A percentile compares a stretch with the other conserved stretches of the same genome.
Evolutionary conservation across 2,329 filamentous ascomycete genomes (phyloP).

Genomic region (Leptographium galeiforme): DNA sequence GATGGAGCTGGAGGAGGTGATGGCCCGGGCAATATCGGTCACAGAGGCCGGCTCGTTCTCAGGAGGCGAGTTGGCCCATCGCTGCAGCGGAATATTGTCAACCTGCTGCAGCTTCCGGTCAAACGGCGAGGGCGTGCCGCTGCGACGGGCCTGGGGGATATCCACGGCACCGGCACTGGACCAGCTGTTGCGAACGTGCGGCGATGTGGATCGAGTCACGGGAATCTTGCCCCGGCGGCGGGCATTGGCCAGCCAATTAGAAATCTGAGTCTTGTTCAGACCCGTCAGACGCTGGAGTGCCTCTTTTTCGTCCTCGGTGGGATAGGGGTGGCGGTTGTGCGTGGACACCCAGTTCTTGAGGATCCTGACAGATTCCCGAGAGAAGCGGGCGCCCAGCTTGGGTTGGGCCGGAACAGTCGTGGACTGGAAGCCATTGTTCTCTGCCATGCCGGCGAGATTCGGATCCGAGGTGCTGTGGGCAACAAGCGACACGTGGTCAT

Average conservation of each 20-base stretch:
- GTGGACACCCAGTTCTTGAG: slow-evolving; percentile 75
- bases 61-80: slow-evolving; percentile 46
- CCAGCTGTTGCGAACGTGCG: slow-evolving; percentile 46
- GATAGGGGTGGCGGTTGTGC: slow-evolving; percentile 74
- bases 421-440: slow-evolving; percentile 13
- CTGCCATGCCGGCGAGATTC: background rate
- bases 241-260: slow-evolving; percentile 87
- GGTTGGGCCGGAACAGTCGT: slow-evolving; percentile 21
- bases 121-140: slow-evolving; percentile 33
- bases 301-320: slow-evolving; percentile 76
- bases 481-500: slow-evolving; percentile 14
- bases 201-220: slow-evolving; percentile 53
- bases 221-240: slow-evolving; percentile 69
- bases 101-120: slow-evolving; percentile 14
- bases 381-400: slow-evolving; percentile 65
- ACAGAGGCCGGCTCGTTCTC: slow-evolving; percentile 48
- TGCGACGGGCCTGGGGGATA: slow-evolving; percentile 46
- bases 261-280: slow-evolving; percentile 70
- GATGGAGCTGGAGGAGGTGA: slow-evolving; percentile 38
- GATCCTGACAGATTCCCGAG: slow-evolving; percentile 63
- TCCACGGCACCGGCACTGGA: slow-evolving; percentile 50
- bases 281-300: slow-evolving; percentile 66
- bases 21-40: slow-evolving; percentile 43
- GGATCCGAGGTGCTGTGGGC: slow-evolving; percentile 1
- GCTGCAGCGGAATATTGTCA: slow-evolving; percentile 40